Evolutionary conservation across 1,139 yeast species (phyloP).

Genomic region (Protomyces inouyei): DNA sequence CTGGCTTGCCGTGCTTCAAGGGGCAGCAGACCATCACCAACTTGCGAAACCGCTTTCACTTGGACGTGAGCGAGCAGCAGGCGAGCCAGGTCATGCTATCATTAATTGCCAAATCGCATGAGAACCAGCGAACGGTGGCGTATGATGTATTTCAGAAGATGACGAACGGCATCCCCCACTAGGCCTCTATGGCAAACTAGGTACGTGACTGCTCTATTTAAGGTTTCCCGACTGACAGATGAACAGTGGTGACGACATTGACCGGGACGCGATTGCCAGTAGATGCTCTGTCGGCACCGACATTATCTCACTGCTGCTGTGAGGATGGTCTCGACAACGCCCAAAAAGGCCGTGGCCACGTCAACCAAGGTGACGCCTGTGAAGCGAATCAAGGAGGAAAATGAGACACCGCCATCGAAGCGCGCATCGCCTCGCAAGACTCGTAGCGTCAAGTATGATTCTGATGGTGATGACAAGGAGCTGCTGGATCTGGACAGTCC

Average conservation of each 20-base stretch:
- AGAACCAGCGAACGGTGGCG: slow-evolving; percentile 84
- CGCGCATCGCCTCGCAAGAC: slow-evolving; percentile 10
- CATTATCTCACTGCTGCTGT: not conserved
- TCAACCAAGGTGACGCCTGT: not conserved
- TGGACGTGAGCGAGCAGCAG: slow-evolving; percentile 73
- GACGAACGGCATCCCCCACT: slow-evolving; percentile 23
- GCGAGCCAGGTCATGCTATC: slow-evolving; percentile 75
- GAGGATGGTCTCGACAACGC: not conserved
- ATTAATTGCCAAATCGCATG: slow-evolving; percentile 75
- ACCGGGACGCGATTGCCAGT: too few relatives aligned
- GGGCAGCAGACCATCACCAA: slow-evolving; percentile 72
- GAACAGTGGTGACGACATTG: not conserved
- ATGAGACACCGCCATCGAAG: not conserved
- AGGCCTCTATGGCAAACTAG: not conserved
- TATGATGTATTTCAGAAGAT: slow-evolving; percentile 95
- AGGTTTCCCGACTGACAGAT: not conserved
- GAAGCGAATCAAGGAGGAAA: not conserved
- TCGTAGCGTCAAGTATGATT: slow-evolving; percentile 30
- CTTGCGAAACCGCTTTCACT: slow-evolving; percentile 72
- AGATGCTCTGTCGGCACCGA: too few relatives aligned
- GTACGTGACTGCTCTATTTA: not conserved
- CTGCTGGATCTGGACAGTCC: not conserved
- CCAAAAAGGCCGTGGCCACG: not conserved
- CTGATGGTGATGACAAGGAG: slow-evolving; percentile 7
- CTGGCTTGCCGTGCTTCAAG: slow-evolving; percentile 95